Percentiles rank a stretch among this genome's conserved stretches.
These are phyloP conservation scores for Chlorophyllum brunneum DNA, from an alignment of 768 basidiomycete species.

Conservation along the genomic window DNA sequence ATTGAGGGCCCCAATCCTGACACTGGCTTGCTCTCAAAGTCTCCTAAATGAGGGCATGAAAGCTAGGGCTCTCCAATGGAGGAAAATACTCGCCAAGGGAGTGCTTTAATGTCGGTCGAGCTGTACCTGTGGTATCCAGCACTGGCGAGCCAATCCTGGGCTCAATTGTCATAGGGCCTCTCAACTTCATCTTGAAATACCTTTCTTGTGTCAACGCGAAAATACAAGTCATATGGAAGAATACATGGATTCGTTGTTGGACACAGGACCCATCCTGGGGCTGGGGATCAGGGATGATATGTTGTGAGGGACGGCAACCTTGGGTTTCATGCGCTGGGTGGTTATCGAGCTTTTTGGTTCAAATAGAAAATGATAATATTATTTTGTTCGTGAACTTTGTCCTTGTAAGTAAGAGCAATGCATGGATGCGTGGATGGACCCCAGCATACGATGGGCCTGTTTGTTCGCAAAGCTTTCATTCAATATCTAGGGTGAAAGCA, in stretches of 20 bases:
- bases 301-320: conserved; percentile 29
- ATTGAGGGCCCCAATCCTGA: conserved; percentile 55
- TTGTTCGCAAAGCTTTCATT: too few species aligned
- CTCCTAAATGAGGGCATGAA: conserved; percentile 24
- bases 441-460: too few species aligned
- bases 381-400: too few species aligned
- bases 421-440: too few species aligned
- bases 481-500: too few species aligned
- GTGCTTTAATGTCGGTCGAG: conserved; percentile 65
- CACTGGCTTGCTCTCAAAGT: conserved; percentile 33
- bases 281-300: conserved; percentile 57
- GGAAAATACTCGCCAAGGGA: conserved; percentile 46
- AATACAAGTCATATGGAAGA: background rate
- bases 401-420: too few species aligned
- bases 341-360: too few species aligned
- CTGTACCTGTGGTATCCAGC: conserved; percentile 55
- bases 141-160: conserved; percentile 71
- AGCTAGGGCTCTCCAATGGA: background rate
- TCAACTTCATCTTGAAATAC: conserved; percentile 75
- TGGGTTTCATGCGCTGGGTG: background rate
- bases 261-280: conserved; percentile 61
- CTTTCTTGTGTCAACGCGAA: conserved; percentile 22
- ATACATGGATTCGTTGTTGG: conserved; percentile 48
- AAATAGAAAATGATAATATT: too few species aligned
- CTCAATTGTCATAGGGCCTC: conserved; percentile 69